Percentiles rank a stretch among this genome's conserved stretches.
phyloP scores from a whole-genome alignment of 2,329 filamentous ascomycete species.

The Talaromyces sp. region DNA sequence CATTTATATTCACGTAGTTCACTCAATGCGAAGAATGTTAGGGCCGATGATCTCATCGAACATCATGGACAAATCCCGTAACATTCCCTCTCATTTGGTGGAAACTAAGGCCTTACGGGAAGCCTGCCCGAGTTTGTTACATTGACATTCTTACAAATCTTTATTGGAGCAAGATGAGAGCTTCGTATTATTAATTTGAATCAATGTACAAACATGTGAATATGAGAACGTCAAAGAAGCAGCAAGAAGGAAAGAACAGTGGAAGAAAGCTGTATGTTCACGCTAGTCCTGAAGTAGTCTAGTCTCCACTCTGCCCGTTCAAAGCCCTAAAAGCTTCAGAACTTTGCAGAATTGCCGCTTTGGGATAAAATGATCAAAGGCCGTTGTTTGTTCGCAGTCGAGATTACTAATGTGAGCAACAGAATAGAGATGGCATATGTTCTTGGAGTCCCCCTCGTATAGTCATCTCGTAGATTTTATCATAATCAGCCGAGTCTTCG shows the following conservation, averaged over 20 bases:
- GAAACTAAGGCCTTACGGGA: constrained; percentile 12
- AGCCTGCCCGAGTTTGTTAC: background rate
- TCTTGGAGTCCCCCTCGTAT: too few species aligned
- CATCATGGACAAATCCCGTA: background rate
- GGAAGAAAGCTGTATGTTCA: background rate
- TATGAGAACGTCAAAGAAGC: background rate
- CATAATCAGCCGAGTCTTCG: too few species aligned
- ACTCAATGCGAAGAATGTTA: background rate
- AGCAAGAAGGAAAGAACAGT: background rate
- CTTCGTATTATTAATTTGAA: background rate
- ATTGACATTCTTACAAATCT: background rate
- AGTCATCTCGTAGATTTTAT: too few species aligned
- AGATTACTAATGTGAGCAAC: too few species aligned
- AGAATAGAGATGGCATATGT: too few species aligned
- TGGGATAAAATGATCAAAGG: background rate
- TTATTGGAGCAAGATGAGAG: background rate
- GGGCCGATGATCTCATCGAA: constrained; percentile 4
- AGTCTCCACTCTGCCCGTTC: background rate
- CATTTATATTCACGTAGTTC: background rate
- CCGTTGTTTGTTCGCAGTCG: background rate
- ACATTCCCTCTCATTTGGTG: background rate
- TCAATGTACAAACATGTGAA: background rate
- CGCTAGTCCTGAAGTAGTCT: background rate
- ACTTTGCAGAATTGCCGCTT: background rate
- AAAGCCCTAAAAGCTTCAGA: background rate